These are phyloP conservation scores for Erodium moschatum DNA, from an alignment of 441 rosid species.

Conservation along the genomic window DNA sequence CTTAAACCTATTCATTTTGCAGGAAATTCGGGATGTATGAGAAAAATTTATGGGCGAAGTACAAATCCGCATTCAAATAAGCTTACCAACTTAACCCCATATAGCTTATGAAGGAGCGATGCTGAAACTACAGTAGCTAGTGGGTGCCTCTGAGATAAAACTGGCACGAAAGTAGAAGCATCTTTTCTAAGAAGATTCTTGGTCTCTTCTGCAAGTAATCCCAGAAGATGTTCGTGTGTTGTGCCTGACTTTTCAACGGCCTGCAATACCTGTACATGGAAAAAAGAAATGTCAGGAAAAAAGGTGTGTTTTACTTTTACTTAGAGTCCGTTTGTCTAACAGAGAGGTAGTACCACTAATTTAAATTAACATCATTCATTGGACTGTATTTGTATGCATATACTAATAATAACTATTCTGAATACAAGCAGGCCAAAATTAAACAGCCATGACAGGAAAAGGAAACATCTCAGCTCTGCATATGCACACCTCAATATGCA, in stretches of 20 bases:
- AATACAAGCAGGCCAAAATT: neutral
- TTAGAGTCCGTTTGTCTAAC: neutral
- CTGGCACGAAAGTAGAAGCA: conserved; percentile 57
- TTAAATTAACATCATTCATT: neutral
- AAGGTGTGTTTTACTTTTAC: neutral
- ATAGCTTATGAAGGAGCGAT: conserved; percentile 83
- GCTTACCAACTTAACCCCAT: conserved; percentile 82
- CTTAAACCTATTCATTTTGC: conserved; percentile 16
- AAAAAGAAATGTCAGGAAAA: conserved; percentile 5
- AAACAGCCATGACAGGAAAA: conserved; percentile 4
- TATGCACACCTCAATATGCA: neutral
- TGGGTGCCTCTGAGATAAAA: conserved; percentile 79
- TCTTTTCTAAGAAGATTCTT: conserved; percentile 72
- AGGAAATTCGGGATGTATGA: conserved; percentile 10
- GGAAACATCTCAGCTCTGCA: neutral
- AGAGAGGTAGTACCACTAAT: neutral
- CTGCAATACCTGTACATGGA: conserved; percentile 48
- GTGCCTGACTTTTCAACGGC: conserved; percentile 62
- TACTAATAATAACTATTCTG: neutral
- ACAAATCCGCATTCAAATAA: conserved; percentile 18
- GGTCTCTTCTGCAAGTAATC: conserved; percentile 83
- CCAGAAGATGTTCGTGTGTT: conserved; percentile 61
- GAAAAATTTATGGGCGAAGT: conserved; percentile 12
- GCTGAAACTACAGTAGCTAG: conserved; percentile 66
- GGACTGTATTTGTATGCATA: neutral